phyloP scores from a whole-genome alignment of 208 protist species.

The Eutreptiella sp. region DNA sequence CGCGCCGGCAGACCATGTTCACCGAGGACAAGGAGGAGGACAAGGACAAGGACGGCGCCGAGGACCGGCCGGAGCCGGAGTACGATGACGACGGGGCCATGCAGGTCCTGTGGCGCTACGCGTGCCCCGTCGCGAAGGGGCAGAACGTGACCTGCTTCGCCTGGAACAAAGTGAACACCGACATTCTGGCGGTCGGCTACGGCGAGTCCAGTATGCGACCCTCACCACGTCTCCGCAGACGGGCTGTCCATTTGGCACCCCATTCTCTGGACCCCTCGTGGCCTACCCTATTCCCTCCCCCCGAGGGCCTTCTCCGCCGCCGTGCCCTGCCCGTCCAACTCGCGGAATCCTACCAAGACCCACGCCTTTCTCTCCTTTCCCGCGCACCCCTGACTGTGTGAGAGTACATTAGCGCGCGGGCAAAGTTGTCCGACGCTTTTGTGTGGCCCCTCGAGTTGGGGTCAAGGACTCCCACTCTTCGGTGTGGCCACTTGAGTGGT shows the following conservation, averaged over 20 bases:
- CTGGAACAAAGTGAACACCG: slow-evolving; percentile 77
- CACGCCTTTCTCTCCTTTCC: no score
- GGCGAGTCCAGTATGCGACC: slow-evolving; percentile 43
- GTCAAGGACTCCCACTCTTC: no score
- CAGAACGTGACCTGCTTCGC: slow-evolving; percentile 74
- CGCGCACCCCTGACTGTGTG: no score
- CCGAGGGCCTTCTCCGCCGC: no score
- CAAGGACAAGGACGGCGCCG: background rate
- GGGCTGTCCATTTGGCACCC: background rate
- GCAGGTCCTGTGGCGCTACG: slow-evolving; percentile 71
- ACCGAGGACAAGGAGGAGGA: background rate
- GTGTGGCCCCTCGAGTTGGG: no score
- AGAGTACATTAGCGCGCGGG: no score
- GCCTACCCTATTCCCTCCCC: background rate
- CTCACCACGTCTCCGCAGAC: background rate
- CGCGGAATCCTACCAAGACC: no score
- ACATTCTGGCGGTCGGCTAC: slow-evolving; percentile 82
- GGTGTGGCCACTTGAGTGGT: no score
- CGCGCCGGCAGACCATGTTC: background rate
- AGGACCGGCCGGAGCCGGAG: slow-evolving; percentile 1
- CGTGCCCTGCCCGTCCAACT: no score
- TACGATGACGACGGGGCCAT: slow-evolving; percentile 48
- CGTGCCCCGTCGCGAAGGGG: slow-evolving; percentile 56
- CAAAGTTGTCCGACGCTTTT: no score
- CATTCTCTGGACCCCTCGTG: background rate